Base-by-base conservation (phyloP, 1,284 basidiomycete genomes). In the Cryptococcus neoformans region DNA sequence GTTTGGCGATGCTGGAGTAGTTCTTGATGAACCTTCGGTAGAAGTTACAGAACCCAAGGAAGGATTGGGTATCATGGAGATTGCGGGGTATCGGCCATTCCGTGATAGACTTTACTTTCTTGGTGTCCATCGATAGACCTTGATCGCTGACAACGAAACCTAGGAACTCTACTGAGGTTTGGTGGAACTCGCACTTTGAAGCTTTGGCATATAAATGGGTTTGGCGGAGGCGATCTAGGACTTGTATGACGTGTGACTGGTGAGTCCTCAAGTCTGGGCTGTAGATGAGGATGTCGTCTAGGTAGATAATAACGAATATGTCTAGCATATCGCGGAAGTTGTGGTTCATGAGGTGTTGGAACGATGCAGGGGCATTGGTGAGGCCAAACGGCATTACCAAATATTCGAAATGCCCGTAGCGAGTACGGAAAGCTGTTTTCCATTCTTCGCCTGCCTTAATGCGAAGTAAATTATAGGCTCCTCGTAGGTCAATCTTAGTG, bases 251-350 rank as follows among this genome's bases (percentile, higher is more conserved):
- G 40, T n/a, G 68, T 3, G 35, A 6, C 0, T 40, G 9, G 51
- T 78, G 75, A 2, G 72, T 60, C 9, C 82, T 79, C 34, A 74
- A 74, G 10, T 75, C 78, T 1, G 78, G 74, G 9, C 81, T 81
- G 42, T 70, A 75, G 7, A 80, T 64, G 35, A 77, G 63, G 53
- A 78, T 76, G 58, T 78, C 68, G 56, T 77, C 74, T 9, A 78
- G 51, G 55, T 77, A 74, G 39, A 73, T 54, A 28, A 77, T 57
- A 11, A 72, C 63, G 49, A 53, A 64, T 2, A 56, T 36, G 54
- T 77, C 70, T 0, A 76, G 54, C 16, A 69, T 44, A 47, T 73
- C 65, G 0, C 57, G 38, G 41, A 77, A 62, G 14, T 58, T 52
- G 51, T 69, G 58, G 54, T 76, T 70, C 53, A 75, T 67, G 37